Base-by-base conservation (phyloP, 306 rosid species). In the Sechiopsis laciniata region DNA sequence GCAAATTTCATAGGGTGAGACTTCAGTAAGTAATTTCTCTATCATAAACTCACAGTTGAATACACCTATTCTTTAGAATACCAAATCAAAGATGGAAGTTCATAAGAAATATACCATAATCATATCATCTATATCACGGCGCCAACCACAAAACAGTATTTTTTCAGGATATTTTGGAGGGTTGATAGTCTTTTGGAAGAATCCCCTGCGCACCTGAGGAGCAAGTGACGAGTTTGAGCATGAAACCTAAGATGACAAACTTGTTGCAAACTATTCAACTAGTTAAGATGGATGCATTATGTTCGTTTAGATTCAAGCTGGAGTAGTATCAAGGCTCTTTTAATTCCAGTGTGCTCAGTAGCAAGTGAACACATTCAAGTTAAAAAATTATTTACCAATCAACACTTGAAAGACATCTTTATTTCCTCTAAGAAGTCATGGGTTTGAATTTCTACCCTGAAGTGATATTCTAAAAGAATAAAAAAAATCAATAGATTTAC, bases 81-180 rank as follows among this genome's bases (percentile, higher is more conserved):
- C 35, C 32, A n/a, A 55, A 48, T 58, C 45, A 70, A 32, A 51
- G 46, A 29, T 52, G 73, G 37, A 71, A 10, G 10, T 7, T 48
- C 24, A 20, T 21, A 60, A 78, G 77, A 73, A 77, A 72, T 76
- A 85, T 84, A 93, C 98, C 98, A 88, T 78, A 80, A 93, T 93
- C 98, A 93, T 93, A 79, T 93, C 98, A 65, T 93, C 91, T 75
- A 93, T 87, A 85, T 93, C 98, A 69, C 98, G 97, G 35, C 98
- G 97, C 98, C 98, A 93, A 65, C 98, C 98, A 78, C 98, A 93
- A 82, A 93, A 93, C 82, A 93, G 61, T 83, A 93, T 89, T 84
- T 79, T 90, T 85, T 93, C 98, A 0, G 97, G 97, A 76, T 78
- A 90, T 83, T 90, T 93, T 52, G 97, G 98, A 65, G 96, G 92